Evolutionary conservation across 2,329 filamentous ascomycete species (phyloP).

Genomic region (Paraphaeosphaeria minitans): DNA sequence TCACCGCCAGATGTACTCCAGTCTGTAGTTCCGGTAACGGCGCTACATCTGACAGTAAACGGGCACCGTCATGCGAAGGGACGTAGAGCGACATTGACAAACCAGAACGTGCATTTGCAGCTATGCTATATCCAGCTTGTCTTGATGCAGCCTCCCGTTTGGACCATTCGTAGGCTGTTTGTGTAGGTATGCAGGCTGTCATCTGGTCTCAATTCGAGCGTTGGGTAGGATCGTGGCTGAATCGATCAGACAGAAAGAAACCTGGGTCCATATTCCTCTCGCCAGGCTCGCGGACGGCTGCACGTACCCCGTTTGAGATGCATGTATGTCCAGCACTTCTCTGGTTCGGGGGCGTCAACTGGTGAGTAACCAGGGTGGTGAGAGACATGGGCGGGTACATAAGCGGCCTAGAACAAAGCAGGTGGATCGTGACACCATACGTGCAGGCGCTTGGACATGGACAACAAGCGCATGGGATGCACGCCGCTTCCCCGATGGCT

Average conservation of each 20-base stretch:
- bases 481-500: slow-evolving; percentile 22
- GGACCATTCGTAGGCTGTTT: slow-evolving; percentile 13
- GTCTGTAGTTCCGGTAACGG: slow-evolving; percentile 20
- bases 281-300: slow-evolving; percentile 33
- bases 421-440: not conserved
- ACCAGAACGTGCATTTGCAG: slow-evolving; percentile 33
- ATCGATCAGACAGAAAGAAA: slow-evolving; percentile 26
- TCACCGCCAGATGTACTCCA: slow-evolving; percentile 23
- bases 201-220: slow-evolving; percentile 24
- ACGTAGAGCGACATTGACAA: slow-evolving; percentile 31
- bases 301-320: slow-evolving; percentile 23
- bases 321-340: slow-evolving; percentile 16
- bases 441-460: not conserved
- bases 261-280: slow-evolving; percentile 21
- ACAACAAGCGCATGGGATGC: slow-evolving; percentile 8
- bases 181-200: slow-evolving; percentile 18
- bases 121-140: slow-evolving; percentile 11
- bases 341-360: slow-evolving; percentile 20
- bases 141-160: slow-evolving; percentile 14
- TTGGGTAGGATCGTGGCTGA: slow-evolving; percentile 31
- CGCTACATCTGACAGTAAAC: slow-evolving; percentile 23
- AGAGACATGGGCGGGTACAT: slow-evolving; percentile 4
- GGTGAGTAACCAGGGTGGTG: not conserved
- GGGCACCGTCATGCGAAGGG: slow-evolving; percentile 18
- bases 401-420: not conserved